Conservation (phyloP, 306 rosid species). For the Urtica urens region DNA sequence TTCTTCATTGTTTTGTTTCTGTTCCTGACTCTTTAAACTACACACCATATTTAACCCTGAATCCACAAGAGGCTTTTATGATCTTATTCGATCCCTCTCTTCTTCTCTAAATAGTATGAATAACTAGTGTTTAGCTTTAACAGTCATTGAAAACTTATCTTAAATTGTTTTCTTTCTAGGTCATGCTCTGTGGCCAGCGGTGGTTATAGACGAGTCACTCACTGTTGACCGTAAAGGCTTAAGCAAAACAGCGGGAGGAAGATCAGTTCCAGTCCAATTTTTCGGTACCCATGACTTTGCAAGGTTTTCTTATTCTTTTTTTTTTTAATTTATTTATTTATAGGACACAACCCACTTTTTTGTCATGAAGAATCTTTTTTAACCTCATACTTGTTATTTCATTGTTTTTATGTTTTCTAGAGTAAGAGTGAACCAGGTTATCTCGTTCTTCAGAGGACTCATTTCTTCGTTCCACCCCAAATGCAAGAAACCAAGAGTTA, state of each 20-base stretch:
- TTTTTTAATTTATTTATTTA: too few relatives aligned
- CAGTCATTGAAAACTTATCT: too few relatives aligned
- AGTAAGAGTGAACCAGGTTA: conserved; percentile 63
- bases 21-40: neutral
- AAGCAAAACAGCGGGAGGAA: conserved; percentile 50
- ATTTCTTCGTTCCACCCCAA: conserved; percentile 74
- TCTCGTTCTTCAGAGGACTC: conserved; percentile 86
- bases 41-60: too few relatives aligned
- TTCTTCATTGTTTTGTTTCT: neutral
- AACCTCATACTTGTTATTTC: neutral
- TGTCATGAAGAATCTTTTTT: too few relatives aligned
- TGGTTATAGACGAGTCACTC: conserved; percentile 82
- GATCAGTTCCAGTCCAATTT: conserved; percentile 84
- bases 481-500: conserved; percentile 69
- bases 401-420: conserved; percentile 30
- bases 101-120: neutral
- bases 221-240: conserved; percentile 73
- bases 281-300: conserved; percentile 98
- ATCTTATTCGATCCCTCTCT: too few relatives aligned
- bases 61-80: too few relatives aligned
- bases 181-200: conserved; percentile 99
- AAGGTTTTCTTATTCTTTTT: conserved; percentile 59
- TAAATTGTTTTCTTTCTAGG: conserved; percentile 44
- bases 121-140: neutral
- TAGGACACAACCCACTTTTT: too few relatives aligned